Percentiles rank a stretch among this genome's conserved stretches.
These are phyloP conservation scores for Wickerhamomyces sp. DNA, from an alignment of 1,139 yeast species.

Conservation along the genomic window DNA sequence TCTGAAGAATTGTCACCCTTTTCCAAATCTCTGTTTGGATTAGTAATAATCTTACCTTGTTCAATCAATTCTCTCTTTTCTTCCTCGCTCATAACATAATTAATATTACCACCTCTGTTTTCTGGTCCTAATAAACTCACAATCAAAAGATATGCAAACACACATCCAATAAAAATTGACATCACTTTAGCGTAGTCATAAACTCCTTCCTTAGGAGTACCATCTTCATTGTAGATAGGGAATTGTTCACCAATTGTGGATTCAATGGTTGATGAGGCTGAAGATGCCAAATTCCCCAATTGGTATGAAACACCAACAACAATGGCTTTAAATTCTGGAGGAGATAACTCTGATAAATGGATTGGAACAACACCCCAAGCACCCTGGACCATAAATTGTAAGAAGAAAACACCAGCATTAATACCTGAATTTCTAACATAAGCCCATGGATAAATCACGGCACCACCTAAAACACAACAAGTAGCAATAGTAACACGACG, in stretches of 20 bases:
- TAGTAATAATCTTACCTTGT: conserved; percentile 6
- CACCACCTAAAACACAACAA: conserved; percentile 67
- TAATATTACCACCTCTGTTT: conserved; percentile 36
- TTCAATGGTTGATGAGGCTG: conserved; percentile 83
- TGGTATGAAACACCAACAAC: conserved; percentile 76
- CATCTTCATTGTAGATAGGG: conserved; percentile 41
- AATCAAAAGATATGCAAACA: conserved; percentile 56
- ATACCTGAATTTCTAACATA: conserved; percentile 50
- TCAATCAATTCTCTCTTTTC: conserved; percentile 3
- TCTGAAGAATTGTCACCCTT: background rate
- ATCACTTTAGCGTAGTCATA: conserved; percentile 62
- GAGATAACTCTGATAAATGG: conserved; percentile 72
- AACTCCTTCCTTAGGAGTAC: conserved; percentile 25
- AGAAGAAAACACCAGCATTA: conserved; percentile 74
- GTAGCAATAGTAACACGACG: conserved; percentile 53
- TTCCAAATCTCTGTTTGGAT: conserved; percentile 3
- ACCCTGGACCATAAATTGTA: conserved; percentile 82
- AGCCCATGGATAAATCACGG: conserved; percentile 67
- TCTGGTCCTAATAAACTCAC: conserved; percentile 73
- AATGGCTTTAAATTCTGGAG: conserved; percentile 70
- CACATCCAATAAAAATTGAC: conserved; percentile 78
- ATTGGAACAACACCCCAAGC: conserved; percentile 87
- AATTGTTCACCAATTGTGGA: conserved; percentile 66
- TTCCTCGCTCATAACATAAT: conserved; percentile 7
- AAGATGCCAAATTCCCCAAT: conserved; percentile 77